A percentile compares a stretch with the other conserved stretches of the same genome.
phyloP scores from a whole-genome alignment of 305 asterid genomes.

The Solanum hybrid region DNA sequence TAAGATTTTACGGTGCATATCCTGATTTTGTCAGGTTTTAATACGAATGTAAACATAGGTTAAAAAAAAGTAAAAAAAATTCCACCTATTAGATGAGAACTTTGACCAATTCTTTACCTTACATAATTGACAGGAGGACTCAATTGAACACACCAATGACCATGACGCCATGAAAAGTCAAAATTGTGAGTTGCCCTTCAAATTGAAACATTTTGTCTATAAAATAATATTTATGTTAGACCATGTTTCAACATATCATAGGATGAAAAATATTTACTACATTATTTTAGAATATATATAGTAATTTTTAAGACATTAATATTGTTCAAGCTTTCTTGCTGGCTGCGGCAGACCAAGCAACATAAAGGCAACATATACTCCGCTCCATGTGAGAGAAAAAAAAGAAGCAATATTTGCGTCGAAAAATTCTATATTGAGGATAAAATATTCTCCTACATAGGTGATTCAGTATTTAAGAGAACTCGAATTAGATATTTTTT shows the following conservation, averaged over 20 bases:
- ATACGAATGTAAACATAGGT: accelerated
- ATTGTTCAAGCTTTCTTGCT: background rate
- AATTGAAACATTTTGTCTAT: background rate
- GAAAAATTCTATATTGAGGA: too few species aligned
- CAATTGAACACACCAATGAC: background rate
- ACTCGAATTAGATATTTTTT: accelerated
- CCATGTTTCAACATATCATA: background rate
- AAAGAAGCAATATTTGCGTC: too few species aligned
- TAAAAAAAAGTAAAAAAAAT: background rate
- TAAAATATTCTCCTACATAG: too few species aligned
- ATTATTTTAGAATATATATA: background rate
- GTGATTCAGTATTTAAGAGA: background rate
- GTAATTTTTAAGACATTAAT: background rate
- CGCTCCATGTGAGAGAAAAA: background rate
- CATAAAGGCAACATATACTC: background rate
- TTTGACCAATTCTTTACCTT: background rate
- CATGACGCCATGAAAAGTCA: background rate
- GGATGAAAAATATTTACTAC: background rate
- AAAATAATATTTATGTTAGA: background rate
- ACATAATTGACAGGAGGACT: background rate
- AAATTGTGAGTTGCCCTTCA: background rate
- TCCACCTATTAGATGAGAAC: background rate
- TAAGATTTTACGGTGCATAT: accelerated
- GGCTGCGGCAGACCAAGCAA: background rate
- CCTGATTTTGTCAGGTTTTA: accelerated